A percentile compares a stretch with the other conserved stretches of the same genome.
phyloP scores from a whole-genome alignment of 345 rosid species.

The Eucalyptus marginata region DNA sequence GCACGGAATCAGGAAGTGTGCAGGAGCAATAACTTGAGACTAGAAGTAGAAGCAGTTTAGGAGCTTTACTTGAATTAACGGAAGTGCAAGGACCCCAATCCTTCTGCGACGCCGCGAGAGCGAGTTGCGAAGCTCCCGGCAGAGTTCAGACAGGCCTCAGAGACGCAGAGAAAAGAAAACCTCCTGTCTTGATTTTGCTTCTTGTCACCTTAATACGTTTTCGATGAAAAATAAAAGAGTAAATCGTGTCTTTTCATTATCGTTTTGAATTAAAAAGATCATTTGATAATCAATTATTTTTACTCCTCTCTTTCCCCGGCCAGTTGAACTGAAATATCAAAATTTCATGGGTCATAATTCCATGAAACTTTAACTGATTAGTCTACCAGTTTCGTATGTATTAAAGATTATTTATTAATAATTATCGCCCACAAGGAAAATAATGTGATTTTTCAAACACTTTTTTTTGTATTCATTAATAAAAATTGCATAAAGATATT shows the following conservation, averaged over 20 bases:
- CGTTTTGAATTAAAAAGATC: not conserved
- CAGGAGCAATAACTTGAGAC: not conserved
- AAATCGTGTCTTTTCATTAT: not conserved
- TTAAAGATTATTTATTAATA: not conserved
- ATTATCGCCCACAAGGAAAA: not conserved
- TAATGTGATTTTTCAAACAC: not conserved
- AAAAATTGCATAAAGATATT: not conserved
- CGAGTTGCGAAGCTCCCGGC: not conserved
- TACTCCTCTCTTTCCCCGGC: not conserved
- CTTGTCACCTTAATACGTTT: not conserved
- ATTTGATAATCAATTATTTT: not conserved
- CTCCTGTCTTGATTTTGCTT: not conserved
- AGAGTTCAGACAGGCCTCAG: not conserved
- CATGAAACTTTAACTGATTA: not conserved
- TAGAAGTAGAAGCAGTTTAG: not conserved
- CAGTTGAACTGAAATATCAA: not conserved
- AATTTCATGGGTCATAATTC: not conserved
- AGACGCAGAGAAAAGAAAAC: not conserved
- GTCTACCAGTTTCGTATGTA: not conserved
- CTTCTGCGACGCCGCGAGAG: not conserved
- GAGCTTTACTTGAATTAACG: not conserved
- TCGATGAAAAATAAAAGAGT: not conserved
- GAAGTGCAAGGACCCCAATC: not conserved
- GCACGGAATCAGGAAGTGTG: not conserved
- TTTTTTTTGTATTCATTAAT: not conserved